Evolutionary conservation across 2,329 filamentous ascomycete species (phyloP).

Genomic region (Ophiostoma tasmaniense): DNA sequence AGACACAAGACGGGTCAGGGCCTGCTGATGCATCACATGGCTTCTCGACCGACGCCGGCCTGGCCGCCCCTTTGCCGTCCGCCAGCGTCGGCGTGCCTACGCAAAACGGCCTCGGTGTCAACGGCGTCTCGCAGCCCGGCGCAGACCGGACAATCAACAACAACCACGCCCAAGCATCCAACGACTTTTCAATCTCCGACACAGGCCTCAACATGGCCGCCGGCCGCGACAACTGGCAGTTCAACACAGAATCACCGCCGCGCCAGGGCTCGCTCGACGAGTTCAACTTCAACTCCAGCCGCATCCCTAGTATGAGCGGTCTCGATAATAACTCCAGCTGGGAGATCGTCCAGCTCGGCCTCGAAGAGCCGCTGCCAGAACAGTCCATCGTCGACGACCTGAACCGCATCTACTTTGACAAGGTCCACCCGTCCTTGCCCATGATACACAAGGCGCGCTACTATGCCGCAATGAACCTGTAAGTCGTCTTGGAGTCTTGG

Average conservation of each 20-base stretch:
- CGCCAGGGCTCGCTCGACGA: slow-evolving; percentile 44
- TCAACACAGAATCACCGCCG: slow-evolving; percentile 44
- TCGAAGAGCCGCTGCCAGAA: slow-evolving; percentile 51
- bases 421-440: slow-evolving; percentile 74
- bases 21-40: not conserved
- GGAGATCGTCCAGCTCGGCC: slow-evolving; percentile 60
- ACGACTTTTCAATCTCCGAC: slow-evolving; percentile 37
- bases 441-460: slow-evolving; percentile 88
- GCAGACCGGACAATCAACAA: slow-evolving; percentile 26
- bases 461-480: slow-evolving; percentile 74
- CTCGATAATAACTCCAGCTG: slow-evolving; percentile 59
- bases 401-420: slow-evolving; percentile 84
- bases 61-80: slow-evolving; percentile 22
- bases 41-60: not conserved
- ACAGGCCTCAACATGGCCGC: slow-evolving; percentile 39
- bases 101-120: not conserved
- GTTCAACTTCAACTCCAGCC: slow-evolving; percentile 48
- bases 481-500: not conserved
- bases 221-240: slow-evolving; percentile 46
- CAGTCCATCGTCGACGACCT: slow-evolving; percentile 70
- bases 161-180: slow-evolving; percentile 25
- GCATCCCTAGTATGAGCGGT: slow-evolving; percentile 39
- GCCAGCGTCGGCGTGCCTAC: not conserved
- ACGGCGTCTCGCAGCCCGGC: not conserved
- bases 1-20: slow-evolving; percentile 54